Base-by-base conservation (phyloP, 768 basidiomycete species). In the Pleurotus citrinopileatus region DNA sequence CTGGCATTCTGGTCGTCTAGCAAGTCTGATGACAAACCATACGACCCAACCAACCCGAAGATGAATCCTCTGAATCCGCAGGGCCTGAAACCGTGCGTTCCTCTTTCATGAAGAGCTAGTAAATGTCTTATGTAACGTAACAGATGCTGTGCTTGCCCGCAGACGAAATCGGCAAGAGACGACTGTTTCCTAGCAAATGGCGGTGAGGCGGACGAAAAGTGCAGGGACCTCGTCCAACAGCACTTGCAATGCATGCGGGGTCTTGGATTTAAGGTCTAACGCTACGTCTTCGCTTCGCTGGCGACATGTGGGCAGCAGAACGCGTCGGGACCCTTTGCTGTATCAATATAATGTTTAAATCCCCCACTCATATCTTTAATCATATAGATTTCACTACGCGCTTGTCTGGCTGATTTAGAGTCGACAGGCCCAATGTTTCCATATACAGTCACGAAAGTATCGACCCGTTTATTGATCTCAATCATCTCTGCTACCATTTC, bases 131-230 rank as follows among this genome's bases (percentile, higher is more conserved):
- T 26, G 25, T 22, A 22, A 53, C 48, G 6, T 20, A 12, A 6
- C 15, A 98, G 96, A 62, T 98, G 96, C 62, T 98, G 96, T 65
- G 96, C 95, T 38, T 98, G 96, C 65, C 94, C 94, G 2, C 80
- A 93, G 61, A 96, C 94, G 2, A 98, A 98, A 69, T 81, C 87
- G 2, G 80, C 79, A n/a, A 81, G 97, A 9, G 97, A 99, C 69
- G 87, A 94, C 59, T 99, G 97, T 71, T 98, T 97, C 77, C 75
- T 98, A 56, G 81, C 83, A 54, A 82, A 79, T 61, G 86, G 86
- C 56, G 64, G 78, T 3, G 81, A 82, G 55, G 88, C 89, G 4
- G 78, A 82, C 54, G 87, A 86, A 55, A 86, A 88, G 65, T 99
- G 97, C 74, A 83, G 77, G 63, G 82, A 89, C 47, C 72, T 94